phyloP scores from a whole-genome alignment of 495 filamentous ascomycete genomes.

The Aspergillus steynii region DNA sequence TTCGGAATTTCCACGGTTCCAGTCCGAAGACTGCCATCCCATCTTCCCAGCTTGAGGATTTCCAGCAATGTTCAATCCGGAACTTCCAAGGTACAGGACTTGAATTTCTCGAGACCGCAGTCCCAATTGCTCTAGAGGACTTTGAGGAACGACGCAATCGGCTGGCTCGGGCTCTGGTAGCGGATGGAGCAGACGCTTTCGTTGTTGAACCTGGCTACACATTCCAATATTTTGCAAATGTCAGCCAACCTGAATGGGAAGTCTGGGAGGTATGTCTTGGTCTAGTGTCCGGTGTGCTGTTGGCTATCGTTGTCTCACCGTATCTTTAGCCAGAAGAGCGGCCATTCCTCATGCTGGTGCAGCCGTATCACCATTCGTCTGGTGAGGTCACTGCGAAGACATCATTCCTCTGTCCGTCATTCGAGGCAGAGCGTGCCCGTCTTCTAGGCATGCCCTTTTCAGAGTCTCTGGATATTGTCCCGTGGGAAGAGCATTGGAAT shows the following conservation, averaged over 20 bases:
- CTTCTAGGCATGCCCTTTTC: constrained; percentile 52
- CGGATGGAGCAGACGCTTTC: constrained; percentile 47
- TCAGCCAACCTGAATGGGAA: constrained; percentile 57
- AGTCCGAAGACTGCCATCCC: neutral
- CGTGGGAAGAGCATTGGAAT: constrained; percentile 60
- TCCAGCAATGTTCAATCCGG: constrained; percentile 48
- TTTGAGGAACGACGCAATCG: constrained; percentile 47
- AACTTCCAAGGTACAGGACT: constrained; percentile 41
- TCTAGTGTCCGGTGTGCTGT: neutral
- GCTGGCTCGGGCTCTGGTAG: constrained; percentile 47
- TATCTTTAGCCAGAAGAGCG: constrained; percentile 50
- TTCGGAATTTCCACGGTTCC: neutral
- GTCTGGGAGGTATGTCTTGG: constrained; percentile 44
- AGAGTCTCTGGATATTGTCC: constrained; percentile 45
- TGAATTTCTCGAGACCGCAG: constrained; percentile 45
- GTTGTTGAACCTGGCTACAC: constrained; percentile 58
- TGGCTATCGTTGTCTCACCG: neutral
- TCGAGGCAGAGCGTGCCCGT: constrained; percentile 53
- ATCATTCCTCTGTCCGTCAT: constrained; percentile 51
- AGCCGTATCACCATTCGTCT: constrained; percentile 30
- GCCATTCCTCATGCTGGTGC: constrained; percentile 56
- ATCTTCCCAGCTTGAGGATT: constrained; percentile 6
- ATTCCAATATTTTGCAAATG: constrained; percentile 58
- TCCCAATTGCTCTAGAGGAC: constrained; percentile 39
- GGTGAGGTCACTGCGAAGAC: constrained; percentile 47